phyloP scores from a whole-genome alignment of 2,329 filamentous ascomycete genomes.

The Simplicillium sp. region DNA sequence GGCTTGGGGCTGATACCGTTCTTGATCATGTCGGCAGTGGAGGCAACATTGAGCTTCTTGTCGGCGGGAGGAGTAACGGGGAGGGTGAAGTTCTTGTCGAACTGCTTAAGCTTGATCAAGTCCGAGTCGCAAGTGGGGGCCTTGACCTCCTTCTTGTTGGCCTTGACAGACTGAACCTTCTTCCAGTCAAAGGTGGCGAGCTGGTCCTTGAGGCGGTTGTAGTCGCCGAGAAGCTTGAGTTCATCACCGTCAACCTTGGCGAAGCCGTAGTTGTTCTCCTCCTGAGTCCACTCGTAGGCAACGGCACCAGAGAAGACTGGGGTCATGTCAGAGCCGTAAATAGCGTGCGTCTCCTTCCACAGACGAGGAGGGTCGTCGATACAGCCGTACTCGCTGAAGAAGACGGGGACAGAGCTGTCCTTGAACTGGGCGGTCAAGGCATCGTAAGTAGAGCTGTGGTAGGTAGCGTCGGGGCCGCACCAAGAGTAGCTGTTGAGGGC shows the following conservation, averaged over 20 bases:
- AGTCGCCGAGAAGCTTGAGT: constrained; percentile 53
- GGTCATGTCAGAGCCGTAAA: constrained; percentile 65
- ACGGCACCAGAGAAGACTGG: constrained; percentile 63
- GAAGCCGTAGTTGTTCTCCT: constrained; percentile 56
- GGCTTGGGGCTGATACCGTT: constrained; percentile 61
- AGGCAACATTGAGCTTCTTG: constrained; percentile 17
- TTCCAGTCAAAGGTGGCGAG: constrained; percentile 66
- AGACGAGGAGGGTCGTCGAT: constrained; percentile 60
- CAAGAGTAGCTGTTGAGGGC: constrained; percentile 68
- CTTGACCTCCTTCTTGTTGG: constrained; percentile 36
- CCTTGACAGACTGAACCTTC: constrained; percentile 53
- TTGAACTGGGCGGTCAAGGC: constrained; percentile 56
- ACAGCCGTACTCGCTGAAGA: constrained; percentile 78
- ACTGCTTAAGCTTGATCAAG: constrained; percentile 59
- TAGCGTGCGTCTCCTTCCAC: constrained; percentile 65
- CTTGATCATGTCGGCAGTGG: constrained; percentile 51
- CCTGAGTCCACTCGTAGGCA: constrained; percentile 73
- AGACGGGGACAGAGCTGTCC: constrained; percentile 60
- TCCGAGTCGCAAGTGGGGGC: constrained; percentile 54
- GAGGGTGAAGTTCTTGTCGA: constrained; percentile 72
- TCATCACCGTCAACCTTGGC: constrained; percentile 51
- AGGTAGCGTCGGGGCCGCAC: constrained; percentile 53
- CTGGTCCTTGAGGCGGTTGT: constrained; percentile 64
- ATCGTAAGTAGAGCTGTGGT: constrained; percentile 52
- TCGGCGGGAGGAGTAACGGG: constrained; percentile 59